Base-by-base conservation (phyloP, 2,329 filamentous ascomycete genomes). In the Teratosphaeriaceae sp. region DNA sequence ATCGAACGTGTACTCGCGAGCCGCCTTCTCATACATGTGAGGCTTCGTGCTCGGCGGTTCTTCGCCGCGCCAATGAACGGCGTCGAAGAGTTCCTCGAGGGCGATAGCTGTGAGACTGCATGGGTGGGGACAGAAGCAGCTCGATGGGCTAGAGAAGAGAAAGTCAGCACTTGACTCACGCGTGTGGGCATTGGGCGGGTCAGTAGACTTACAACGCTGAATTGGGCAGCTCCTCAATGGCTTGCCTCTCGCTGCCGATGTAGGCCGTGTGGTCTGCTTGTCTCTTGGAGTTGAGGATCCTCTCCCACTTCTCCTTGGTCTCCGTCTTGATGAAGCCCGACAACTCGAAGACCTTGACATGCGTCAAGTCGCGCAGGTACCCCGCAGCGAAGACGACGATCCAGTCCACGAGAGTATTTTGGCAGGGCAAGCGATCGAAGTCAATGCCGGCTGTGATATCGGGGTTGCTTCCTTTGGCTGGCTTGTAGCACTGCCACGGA, bases 271-370 rank as follows among this genome's bases (percentile, higher is more conserved):
- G 15, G 5, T 30, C 27, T 30, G 12, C 12, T 4, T 11, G 27
- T n/a, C 27, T 5, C 27, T 30, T 27, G 8, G 8, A 8, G 23
- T 26, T 20, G 7, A 42, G 26, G 13, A 42, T 31, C 2, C 18
- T 20, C 22, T 46, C 40, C 44, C 44, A 46, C 20, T 43, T 38
- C 35, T 34, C 26, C 22, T 26, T 43, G 11, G 23, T 29, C 6
- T 15, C 2, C 7, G 21, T 30, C 33, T 42, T 42, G 15, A 43
- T 23, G 26, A 33, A 36, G 3, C 44, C 44, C 2, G 20, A 43
- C 12, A 39, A n/a, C 18, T 30, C 6, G 2, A 45, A 12, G 11
- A 13, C 29, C 24, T 18, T 24, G n/a, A 45, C 19, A 12, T 19
- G 13, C 19, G 26, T 23, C n/a, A n/a, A n/a, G 4, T 5, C 8